These are phyloP conservation scores for Pythium volutum DNA, from an alignment of 352 stramenopile species.

Conservation along the genomic window DNA sequence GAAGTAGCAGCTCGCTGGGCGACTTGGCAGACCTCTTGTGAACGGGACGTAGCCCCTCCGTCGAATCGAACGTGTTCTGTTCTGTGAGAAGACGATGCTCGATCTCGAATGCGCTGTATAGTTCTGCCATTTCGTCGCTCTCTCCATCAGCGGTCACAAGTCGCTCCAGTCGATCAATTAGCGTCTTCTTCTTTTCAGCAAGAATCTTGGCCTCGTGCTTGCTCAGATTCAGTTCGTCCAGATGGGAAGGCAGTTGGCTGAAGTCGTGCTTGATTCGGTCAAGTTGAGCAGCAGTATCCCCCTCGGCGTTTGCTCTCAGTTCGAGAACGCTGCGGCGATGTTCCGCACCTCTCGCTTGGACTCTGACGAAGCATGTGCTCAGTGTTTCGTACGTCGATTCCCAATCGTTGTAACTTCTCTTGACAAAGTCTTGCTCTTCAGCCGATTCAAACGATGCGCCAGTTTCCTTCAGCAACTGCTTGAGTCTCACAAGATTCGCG, in stretches of 20 bases:
- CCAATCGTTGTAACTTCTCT: constrained; percentile 55
- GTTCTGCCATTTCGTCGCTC: constrained; percentile 35
- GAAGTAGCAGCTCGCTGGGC: constrained; percentile 39
- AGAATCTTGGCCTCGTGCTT: constrained; percentile 17
- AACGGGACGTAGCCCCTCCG: not conserved
- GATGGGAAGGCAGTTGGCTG: constrained; percentile 28
- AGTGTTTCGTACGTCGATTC: constrained; percentile 64
- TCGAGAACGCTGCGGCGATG: constrained; percentile 59
- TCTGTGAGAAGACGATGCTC: constrained; percentile 34
- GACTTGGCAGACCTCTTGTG: constrained; percentile 21
- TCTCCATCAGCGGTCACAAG: constrained; percentile 50
- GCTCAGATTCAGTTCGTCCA: constrained; percentile 18
- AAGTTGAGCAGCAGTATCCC: constrained; percentile 37
- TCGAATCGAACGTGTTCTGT: constrained; percentile 6
- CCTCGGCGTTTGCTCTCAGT: constrained; percentile 42
- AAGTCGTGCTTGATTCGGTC: constrained; percentile 39
- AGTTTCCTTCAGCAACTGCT: constrained; percentile 34
- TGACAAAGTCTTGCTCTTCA: constrained; percentile 24
- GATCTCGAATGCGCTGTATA: constrained; percentile 43
- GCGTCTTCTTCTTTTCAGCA: constrained; percentile 15
- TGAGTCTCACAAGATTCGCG: constrained; percentile 45
- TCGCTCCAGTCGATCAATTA: constrained; percentile 47
- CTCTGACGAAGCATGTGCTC: constrained; percentile 47
- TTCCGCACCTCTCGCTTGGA: constrained; percentile 60
- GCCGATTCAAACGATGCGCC: constrained; percentile 2